Base-by-base conservation (phyloP, 768 basidiomycete genomes). In the Pholiota molesta region DNA sequence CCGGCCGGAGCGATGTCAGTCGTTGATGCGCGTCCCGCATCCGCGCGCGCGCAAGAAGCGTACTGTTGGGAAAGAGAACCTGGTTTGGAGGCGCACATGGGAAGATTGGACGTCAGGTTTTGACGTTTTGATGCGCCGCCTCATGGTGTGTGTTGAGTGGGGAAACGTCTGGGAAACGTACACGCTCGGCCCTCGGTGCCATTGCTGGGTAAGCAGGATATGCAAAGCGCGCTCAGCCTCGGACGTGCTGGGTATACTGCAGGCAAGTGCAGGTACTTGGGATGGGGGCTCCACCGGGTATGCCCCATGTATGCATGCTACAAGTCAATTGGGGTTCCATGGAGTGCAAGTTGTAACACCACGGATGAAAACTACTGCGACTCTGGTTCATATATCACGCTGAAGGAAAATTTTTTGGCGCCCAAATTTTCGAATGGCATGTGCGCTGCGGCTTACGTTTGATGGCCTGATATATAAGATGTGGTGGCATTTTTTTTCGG, bases 51-150 rank as follows among this genome's bases (percentile, higher is more conserved):
- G n/a, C n/a, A 44, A 44, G 42, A 44, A 44, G 42, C 16, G 14
- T 4, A 6, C 42, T 44, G n/a, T 47, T 11, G 23, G 23, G 45
- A 47, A 21, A 47, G 3, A 47, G 45, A 47, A 47, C 9, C 35
- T 9, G 4, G 2, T 8, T 8, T 17, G 8, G 3, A 26, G 26
- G 19, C 53, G 53, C 39, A 39, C 11, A 4, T 54, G 53, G 39
- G 33, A 54, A 37, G n/a, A 33, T 31, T 2, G 16, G 29, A 23
- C 23, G 35, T 16, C 33, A 11, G 37, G 8, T 2, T 23, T 54
- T 19, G 19, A 17, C 26, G 10, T 6, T 37, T 54, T 54, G 53
- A 54, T 54, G 53, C 53, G 53, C 53, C 53, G 53, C 53, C 53
- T 54, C 45, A n/a, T n/a, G n/a, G n/a, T n/a, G n/a, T n/a, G n/a